Conservation (phyloP, 345 rosid species). For the Excoecaria agallocha region DNA sequence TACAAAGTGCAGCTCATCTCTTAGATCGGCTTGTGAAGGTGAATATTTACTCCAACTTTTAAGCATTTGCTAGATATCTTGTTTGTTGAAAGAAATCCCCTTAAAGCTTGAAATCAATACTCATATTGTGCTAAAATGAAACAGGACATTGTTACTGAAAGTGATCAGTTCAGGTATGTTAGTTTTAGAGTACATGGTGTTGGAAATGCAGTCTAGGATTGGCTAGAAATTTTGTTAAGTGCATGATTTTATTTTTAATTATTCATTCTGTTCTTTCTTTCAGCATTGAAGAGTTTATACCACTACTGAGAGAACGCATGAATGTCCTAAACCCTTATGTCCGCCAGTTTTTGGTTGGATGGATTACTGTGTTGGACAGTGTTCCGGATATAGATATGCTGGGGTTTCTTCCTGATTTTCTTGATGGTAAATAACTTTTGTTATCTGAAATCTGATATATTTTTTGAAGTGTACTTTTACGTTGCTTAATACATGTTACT, state of each 20-base stretch:
- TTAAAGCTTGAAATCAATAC: slow-evolving; percentile 21
- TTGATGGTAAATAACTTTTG: slow-evolving; percentile 67
- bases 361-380: slow-evolving; percentile 99
- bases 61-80: neutral
- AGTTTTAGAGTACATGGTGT: neutral
- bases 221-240: no score
- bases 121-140: slow-evolving; percentile 34
- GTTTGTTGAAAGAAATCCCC: slow-evolving; percentile 4
- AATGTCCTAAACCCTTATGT: slow-evolving; percentile 88
- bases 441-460: slow-evolving; percentile 15
- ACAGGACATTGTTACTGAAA: slow-evolving; percentile 99
- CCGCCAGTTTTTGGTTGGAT: slow-evolving; percentile 98
- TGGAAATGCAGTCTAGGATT: slow-evolving; percentile 7
- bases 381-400: slow-evolving; percentile 99
- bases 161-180: slow-evolving; percentile 96
- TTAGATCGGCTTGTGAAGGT: slow-evolving; percentile 99
- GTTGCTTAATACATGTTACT: slow-evolving; percentile 13
- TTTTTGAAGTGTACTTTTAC: neutral
- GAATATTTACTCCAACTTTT: slow-evolving; percentile 1
- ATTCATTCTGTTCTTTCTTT: slow-evolving; percentile 26
- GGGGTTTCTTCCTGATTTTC: slow-evolving; percentile 99
- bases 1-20: slow-evolving; percentile 99
- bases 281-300: slow-evolving; percentile 99
- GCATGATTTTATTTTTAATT: neutral
- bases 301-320: slow-evolving; percentile 94